phyloP scores from a whole-genome alignment of 305 asterid species.

The Solanum chacoense region DNA sequence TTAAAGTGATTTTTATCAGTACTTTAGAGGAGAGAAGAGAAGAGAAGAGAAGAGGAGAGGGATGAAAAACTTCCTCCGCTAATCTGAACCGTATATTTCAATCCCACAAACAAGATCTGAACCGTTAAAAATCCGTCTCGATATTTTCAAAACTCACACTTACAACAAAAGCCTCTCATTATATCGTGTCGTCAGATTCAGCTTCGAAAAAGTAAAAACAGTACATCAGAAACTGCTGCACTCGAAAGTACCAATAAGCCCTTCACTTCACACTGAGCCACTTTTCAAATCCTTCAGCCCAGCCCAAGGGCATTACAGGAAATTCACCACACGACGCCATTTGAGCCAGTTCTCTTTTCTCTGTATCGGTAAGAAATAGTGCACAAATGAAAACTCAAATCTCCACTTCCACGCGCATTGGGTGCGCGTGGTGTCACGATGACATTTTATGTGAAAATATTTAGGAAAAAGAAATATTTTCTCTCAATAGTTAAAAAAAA shows the following conservation, averaged over 20 bases:
- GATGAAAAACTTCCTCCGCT: not conserved
- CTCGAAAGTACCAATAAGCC: not conserved
- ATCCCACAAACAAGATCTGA: not conserved
- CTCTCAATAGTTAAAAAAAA: not conserved
- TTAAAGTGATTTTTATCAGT: not conserved
- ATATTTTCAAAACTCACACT: not conserved
- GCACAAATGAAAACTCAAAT: not conserved
- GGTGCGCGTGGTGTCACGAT: slow-evolving; percentile 3
- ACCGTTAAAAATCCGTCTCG: slow-evolving; percentile 7
- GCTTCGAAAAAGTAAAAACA: slow-evolving; percentile 7
- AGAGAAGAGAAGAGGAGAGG: not conserved
- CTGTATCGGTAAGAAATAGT: not conserved
- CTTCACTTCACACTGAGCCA: not conserved
- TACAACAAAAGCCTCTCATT: not conserved
- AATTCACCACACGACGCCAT: not conserved
- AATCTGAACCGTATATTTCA: not conserved
- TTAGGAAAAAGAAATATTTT: not conserved
- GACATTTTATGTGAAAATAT: not conserved
- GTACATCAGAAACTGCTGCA: not conserved
- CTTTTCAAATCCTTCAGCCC: not conserved
- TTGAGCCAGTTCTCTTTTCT: not conserved
- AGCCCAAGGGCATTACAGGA: not conserved
- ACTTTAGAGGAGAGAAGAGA: not conserved
- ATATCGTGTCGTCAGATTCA: slow-evolving; percentile 5
- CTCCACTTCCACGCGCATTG: not conserved